phyloP scores from a whole-genome alignment of 371 early-diverging fungal genomes.

The Dipsacomyces acuminosporus region DNA sequence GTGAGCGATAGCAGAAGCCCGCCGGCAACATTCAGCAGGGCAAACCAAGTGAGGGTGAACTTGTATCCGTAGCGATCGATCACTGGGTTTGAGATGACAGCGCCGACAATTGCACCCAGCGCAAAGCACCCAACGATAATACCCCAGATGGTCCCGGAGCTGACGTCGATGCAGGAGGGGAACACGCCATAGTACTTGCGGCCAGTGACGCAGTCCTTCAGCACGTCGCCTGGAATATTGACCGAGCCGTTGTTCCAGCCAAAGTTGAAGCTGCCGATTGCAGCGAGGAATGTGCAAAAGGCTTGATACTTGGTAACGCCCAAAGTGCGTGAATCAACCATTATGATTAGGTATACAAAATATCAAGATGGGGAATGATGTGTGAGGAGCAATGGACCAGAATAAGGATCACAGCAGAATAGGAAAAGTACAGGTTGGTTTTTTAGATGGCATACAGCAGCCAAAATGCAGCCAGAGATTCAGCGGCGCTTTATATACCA shows the following conservation, averaged over 20 bases:
- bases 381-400: background rate
- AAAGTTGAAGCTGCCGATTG: conserved; percentile 47
- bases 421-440: too few relatives aligned
- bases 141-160: conserved; percentile 41
- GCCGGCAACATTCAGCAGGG: conserved; percentile 40
- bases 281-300: conserved; percentile 41
- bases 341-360: conserved; percentile 1
- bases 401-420: too few relatives aligned
- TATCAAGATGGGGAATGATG: background rate
- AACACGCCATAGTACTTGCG: conserved; percentile 44
- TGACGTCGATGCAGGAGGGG: conserved; percentile 41
- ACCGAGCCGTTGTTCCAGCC: conserved; percentile 47
- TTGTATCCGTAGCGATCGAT: conserved; percentile 45
- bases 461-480: too few relatives aligned
- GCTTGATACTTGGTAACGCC: conserved; percentile 44
- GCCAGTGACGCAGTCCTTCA: conserved; percentile 46
- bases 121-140: conserved; percentile 46
- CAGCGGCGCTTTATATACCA: too few relatives aligned
- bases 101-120: conserved; percentile 42
- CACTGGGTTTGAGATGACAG: conserved; percentile 36
- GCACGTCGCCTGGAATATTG: conserved; percentile 45
- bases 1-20: conserved; percentile 44
- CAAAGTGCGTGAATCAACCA: conserved; percentile 44
- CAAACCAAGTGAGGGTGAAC: conserved; percentile 43
- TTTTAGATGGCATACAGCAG: too few relatives aligned